Evolutionary conservation across 768 basidiomycete genomes (phyloP).

Genomic region (Leccinellum albellum): DNA sequence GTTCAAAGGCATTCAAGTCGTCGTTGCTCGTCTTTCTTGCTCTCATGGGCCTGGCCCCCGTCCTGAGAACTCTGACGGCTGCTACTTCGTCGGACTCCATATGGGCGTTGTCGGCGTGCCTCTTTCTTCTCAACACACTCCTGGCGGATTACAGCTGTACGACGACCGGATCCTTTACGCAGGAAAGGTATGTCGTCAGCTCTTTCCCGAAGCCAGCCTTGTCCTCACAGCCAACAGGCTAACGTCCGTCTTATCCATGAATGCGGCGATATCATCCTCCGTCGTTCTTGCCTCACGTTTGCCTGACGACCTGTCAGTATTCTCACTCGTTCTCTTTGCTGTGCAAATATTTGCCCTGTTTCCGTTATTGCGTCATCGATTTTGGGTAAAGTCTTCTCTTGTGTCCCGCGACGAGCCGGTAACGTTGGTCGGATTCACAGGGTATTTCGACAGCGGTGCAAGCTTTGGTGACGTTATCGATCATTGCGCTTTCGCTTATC

Average conservation of each 20-base stretch:
- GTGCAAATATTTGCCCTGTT: conserved; percentile 82
- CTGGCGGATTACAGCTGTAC: conserved; percentile 76
- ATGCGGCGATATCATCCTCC: conserved; percentile 88
- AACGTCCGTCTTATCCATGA: conserved; percentile 82
- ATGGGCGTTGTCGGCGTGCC: conserved; percentile 86
- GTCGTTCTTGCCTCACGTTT: conserved; percentile 92
- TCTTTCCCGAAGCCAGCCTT: conserved; percentile 19
- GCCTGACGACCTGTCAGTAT: conserved; percentile 77
- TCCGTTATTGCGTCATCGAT: conserved; percentile 69
- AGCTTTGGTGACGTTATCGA: conserved; percentile 47
- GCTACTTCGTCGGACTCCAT: conserved; percentile 97
- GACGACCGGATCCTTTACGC: conserved; percentile 40
- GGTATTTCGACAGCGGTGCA: conserved; percentile 45
- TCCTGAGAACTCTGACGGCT: conserved; percentile 86
- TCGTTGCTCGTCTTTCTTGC: conserved; percentile 85
- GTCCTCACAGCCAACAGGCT: conserved; percentile 46
- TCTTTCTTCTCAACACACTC: conserved; percentile 79
- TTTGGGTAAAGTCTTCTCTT: conserved; percentile 49
- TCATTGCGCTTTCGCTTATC: conserved; percentile 48
- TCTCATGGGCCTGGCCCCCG: conserved; percentile 86
- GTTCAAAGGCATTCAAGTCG: conserved; percentile 71
- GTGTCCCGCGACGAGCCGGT: conserved; percentile 7
- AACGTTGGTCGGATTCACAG: conserved; percentile 34
- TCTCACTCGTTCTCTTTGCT: conserved; percentile 82
- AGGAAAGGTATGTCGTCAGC: conserved; percentile 51